phyloP scores from a whole-genome alignment of 2,329 filamentous ascomycete genomes.

The Periconia sp. region DNA sequence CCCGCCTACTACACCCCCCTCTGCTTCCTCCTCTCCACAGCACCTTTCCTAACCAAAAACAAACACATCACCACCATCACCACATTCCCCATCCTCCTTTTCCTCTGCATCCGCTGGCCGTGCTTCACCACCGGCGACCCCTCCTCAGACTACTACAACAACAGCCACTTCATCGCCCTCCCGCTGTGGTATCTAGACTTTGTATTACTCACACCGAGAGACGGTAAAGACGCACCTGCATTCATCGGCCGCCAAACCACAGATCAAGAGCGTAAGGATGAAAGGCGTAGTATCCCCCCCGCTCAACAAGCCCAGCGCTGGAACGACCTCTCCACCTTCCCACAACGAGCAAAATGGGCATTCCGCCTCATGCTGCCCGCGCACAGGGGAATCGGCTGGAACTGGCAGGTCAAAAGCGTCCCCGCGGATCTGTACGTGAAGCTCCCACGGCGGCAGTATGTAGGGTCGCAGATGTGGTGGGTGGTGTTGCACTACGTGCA shows the following conservation, averaged over 20 bases:
- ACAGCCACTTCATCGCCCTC: constrained; percentile 3
- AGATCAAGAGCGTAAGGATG: no score
- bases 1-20: not conserved
- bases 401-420: constrained; percentile 7
- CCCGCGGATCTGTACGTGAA: not conserved
- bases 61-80: not conserved
- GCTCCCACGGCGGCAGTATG: no score
- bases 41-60: not conserved
- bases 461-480: no score
- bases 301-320: no score
- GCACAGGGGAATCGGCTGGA: constrained; percentile 6
- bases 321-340: no score
- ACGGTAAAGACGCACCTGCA: constrained; percentile 1
- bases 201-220: constrained; percentile 1
- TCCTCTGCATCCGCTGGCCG: constrained; percentile 1
- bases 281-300: no score
- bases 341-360: constrained; percentile 1
- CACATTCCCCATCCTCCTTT: not conserved
- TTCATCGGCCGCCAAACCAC: not conserved
- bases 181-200: constrained; percentile 11
- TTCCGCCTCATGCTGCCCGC: constrained; percentile 2
- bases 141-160: constrained; percentile 9
- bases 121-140: constrained; percentile 6
- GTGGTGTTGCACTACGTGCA: no score
- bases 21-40: not conserved